These are phyloP conservation scores for Lachnellula cervina DNA, from an alignment of 2,329 filamentous ascomycete genomes.

Conservation along the genomic window DNA sequence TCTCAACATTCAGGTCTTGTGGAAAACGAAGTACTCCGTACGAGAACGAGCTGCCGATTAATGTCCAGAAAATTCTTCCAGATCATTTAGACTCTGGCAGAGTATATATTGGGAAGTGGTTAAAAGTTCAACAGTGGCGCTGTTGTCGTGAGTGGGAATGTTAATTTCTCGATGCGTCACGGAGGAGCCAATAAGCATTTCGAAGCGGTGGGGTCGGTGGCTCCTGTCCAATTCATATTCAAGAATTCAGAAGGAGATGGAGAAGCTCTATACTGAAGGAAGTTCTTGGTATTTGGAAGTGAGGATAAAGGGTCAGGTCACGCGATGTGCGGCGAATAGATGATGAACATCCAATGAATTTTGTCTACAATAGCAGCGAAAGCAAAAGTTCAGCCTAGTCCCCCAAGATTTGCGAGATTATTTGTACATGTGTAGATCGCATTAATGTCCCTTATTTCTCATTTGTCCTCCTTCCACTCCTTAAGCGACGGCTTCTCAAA, in stretches of 20 bases:
- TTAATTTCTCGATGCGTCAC: conserved; percentile 33
- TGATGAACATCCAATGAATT: background rate
- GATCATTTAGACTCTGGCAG: background rate
- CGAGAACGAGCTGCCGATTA: background rate
- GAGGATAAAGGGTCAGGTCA: background rate
- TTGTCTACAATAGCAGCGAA: background rate
- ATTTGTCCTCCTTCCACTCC: background rate
- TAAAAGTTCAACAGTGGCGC: conserved; percentile 13
- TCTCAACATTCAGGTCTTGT: conserved; percentile 27
- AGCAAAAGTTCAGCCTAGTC: background rate
- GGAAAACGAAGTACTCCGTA: conserved; percentile 27
- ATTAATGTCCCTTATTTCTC: background rate
- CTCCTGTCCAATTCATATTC: background rate
- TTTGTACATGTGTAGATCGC: background rate
- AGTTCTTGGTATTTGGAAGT: background rate
- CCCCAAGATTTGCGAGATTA: background rate
- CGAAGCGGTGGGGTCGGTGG: conserved; percentile 33
- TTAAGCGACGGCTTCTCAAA: background rate
- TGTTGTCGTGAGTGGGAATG: conserved; percentile 32
- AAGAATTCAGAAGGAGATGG: background rate
- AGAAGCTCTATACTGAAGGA: background rate
- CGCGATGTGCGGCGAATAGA: conserved; percentile 1
- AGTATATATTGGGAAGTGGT: conserved; percentile 7
- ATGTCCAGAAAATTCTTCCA: background rate
- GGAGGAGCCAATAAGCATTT: conserved; percentile 37